Conservation (phyloP, 331 rosid genomes). For the Malus hybrid region DNA sequence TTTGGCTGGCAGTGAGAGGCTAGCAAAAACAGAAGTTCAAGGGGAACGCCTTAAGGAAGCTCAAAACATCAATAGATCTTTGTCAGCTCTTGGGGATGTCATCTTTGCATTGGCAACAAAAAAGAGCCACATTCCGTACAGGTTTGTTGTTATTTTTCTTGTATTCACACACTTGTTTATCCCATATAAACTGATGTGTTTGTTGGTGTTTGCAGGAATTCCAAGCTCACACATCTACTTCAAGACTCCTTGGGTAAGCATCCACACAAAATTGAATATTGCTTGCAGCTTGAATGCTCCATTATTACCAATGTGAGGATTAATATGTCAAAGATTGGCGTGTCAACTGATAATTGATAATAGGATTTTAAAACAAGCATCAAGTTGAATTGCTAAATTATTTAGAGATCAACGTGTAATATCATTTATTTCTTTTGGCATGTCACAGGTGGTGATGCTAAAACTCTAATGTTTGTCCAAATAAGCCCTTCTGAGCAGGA, state of each 20-base stretch:
- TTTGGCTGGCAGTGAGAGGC: slow-evolving; percentile 83
- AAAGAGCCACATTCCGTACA: slow-evolving; percentile 61
- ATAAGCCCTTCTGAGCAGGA: slow-evolving; percentile 78
- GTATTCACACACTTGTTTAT: not conserved
- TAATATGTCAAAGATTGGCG: not conserved
- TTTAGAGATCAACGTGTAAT: not conserved
- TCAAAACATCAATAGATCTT: slow-evolving; percentile 68
- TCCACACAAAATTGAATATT: not conserved
- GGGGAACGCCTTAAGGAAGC: slow-evolving; percentile 75
- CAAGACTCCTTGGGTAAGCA: slow-evolving; percentile 68
- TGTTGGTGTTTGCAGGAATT: slow-evolving; percentile 43
- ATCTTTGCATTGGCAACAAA: slow-evolving; percentile 66
- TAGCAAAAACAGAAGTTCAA: slow-evolving; percentile 64
- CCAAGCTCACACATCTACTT: slow-evolving; percentile 71
- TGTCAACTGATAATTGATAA: not conserved
- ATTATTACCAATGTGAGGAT: not conserved
- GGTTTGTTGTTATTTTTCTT: slow-evolving; percentile 25
- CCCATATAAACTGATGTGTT: not conserved
- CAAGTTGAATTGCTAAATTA: not conserved
- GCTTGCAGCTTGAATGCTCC: not conserved
- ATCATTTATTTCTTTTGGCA: not conserved
- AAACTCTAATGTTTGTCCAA: slow-evolving; percentile 79
- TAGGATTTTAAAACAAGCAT: not conserved
- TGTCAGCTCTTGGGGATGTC: slow-evolving; percentile 78
- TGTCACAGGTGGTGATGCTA: slow-evolving; percentile 63